Evolutionary conservation across 2,329 filamentous ascomycete genomes (phyloP), one percentile per base, ranked within the genome.

Genomic region (Phialophora chinensis): DNA sequence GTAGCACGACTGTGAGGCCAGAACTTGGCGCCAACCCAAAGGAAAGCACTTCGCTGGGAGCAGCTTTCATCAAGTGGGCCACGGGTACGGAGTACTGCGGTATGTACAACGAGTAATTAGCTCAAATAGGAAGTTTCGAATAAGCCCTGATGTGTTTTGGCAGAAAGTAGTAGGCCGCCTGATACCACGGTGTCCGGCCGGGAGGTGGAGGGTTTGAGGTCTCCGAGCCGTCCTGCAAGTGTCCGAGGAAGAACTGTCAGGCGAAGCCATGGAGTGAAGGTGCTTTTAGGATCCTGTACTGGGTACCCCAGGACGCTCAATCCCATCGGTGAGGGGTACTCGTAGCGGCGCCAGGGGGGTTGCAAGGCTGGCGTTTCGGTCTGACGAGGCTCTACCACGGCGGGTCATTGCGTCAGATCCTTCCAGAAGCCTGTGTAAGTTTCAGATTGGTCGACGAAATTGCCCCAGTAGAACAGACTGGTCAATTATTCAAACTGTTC

Each of bases 381-480:
- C 42, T 5, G 31, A 14, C 57, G 3, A 60, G 47, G 59, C 59
- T 53, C 23, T 61, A 53, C 47, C 29, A 54, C 52, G 23, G 33
- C 52, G n/a, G 27, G 29, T 56, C 23, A 20, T 67, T 69, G 65
- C 58, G 64, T 69, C 67, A 66, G 67, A 69, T 66, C 58, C 52
- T 67, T 69, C 67, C 66, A 65, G 67, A 69, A 69, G 29, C 27
- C 27, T 35, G 29, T 31, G 53, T 11, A n/a, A 38, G 17, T 56
- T 25, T 56, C n/a, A 27, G n/a, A 52, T 27, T 35, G 4, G 29
- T 56, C 10, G 33, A 35, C 53, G 53, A 33, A 38, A 25, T 52
- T 61, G 33, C 57, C 57, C 23, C 57, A 25, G 38, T 29, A 49
- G 25, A 17, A 8, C 14, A 23, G 2, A 8, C 6, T 44, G 38